A percentile compares a stretch with the other conserved stretches of the same genome.
Conservation (phyloP, 2,329 filamentous ascomycete species). For the Didymella pinodella region DNA sequence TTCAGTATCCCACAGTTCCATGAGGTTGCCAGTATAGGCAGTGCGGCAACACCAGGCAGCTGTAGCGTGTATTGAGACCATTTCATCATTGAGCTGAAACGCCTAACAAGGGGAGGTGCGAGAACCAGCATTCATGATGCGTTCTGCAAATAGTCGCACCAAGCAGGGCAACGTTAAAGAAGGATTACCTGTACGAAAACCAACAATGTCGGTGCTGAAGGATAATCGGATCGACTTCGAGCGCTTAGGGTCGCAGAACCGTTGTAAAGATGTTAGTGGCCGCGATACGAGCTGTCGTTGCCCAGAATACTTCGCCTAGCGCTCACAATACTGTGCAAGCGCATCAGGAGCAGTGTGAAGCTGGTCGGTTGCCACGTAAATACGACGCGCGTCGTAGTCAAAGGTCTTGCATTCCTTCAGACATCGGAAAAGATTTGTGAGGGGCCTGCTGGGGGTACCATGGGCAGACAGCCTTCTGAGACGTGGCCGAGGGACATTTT, state of each 20-base stretch:
- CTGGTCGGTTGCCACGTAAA: conserved; percentile 34
- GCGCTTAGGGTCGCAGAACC: not conserved
- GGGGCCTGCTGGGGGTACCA: conserved; percentile 9
- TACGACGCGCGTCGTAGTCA: conserved; percentile 39
- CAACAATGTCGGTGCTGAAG: not conserved
- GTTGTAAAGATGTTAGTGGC: not conserved
- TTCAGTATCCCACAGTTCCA: conserved; percentile 18
- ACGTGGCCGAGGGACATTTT: conserved; percentile 8
- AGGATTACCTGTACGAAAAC: not conserved
- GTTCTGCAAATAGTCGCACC: not conserved
- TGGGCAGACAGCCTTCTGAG: conserved; percentile 8
- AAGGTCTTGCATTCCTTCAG: conserved; percentile 23
- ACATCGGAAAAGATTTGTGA: conserved; percentile 25
- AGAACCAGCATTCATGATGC: not conserved
- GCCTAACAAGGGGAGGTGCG: not conserved
- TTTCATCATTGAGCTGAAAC: conserved; percentile 6
- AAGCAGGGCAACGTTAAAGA: not conserved
- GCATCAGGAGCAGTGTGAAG: conserved; percentile 19
- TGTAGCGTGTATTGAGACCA: conserved; percentile 5
- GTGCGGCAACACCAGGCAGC: conserved; percentile 13
- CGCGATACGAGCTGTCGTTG: conserved; percentile 12
- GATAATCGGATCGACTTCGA: not conserved
- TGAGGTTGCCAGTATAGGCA: conserved; percentile 21
- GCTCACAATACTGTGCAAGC: conserved; percentile 27
- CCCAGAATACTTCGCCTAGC: conserved; percentile 23